Conservation (phyloP, 106 monocot genomes). For the Cymbidium sinense region DNA sequence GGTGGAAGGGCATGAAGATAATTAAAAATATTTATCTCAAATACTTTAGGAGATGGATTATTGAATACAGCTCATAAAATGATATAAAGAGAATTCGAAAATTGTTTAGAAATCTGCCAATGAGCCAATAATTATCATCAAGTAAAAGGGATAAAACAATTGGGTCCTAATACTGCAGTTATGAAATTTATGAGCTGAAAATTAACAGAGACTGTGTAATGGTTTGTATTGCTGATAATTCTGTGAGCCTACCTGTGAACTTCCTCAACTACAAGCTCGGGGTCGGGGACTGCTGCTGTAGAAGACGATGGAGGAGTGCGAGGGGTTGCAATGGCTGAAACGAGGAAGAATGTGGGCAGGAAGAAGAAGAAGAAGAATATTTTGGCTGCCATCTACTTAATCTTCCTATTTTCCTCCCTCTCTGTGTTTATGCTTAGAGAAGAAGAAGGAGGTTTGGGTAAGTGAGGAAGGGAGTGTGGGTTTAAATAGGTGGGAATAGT, state of each 20-base stretch:
- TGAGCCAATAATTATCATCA: too few relatives aligned
- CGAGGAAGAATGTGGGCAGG: neutral
- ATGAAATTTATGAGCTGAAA: too few relatives aligned
- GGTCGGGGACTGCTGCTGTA: neutral
- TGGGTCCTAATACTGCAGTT: too few relatives aligned
- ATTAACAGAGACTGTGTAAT: neutral
- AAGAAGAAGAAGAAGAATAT: neutral
- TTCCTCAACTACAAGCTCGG: constrained; percentile 13
- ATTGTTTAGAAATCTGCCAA: too few relatives aligned
- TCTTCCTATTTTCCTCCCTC: neutral
- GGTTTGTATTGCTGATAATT: neutral
- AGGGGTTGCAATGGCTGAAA: neutral
- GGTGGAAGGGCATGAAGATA: too few relatives aligned
- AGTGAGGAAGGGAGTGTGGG: neutral
- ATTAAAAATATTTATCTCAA: too few relatives aligned
- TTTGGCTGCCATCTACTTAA: neutral
- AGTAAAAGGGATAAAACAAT: too few relatives aligned
- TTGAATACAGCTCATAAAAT: too few relatives aligned
- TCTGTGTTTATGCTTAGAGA: neutral
- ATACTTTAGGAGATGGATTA: too few relatives aligned
- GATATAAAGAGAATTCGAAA: too few relatives aligned
- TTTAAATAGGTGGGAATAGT: constrained; percentile 1
- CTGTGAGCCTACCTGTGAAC: constrained; percentile 7
- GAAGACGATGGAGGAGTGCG: neutral
- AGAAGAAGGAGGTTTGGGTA: neutral